Conservation (phyloP, 192 early-diverging fungal species). For the Backusella sp. region DNA sequence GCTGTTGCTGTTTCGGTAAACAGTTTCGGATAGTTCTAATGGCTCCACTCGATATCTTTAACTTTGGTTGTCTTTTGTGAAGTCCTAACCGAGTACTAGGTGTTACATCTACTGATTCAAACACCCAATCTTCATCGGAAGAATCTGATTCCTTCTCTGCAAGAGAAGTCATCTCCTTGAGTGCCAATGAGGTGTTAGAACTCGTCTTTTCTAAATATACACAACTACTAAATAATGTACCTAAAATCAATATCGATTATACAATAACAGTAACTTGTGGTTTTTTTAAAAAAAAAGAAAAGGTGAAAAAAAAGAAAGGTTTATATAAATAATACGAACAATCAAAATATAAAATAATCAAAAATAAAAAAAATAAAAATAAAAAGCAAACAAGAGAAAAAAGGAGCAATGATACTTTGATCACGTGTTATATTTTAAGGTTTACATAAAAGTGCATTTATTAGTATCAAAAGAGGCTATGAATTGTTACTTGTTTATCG, state of each 20-base stretch:
- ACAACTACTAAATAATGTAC: background rate
- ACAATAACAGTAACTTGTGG: background rate
- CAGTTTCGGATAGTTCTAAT: background rate
- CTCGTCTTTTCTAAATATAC: too few species aligned
- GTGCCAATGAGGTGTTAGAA: too few species aligned
- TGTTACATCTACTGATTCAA: conserved; percentile 14
- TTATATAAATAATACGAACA: too few species aligned
- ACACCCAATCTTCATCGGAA: conserved; percentile 31
- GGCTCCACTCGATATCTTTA: background rate
- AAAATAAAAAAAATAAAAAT: background rate
- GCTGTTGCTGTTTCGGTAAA: background rate
- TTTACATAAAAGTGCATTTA: background rate
- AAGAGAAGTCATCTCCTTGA: conserved; percentile 1
- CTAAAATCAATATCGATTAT: background rate
- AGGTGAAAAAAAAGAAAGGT: too few species aligned
- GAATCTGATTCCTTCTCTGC: conserved; percentile 16
- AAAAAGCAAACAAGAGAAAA: background rate
- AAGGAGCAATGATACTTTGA: background rate
- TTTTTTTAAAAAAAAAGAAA: too few species aligned
- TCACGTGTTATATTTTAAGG: background rate
- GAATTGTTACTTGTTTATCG: background rate
- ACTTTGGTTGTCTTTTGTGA: conserved; percentile 1
- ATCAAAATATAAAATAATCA: background rate
- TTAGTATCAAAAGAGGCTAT: background rate
- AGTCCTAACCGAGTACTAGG: conserved; percentile 8